Evolutionary conservation across 257 asterid genomes (phyloP).

Genomic region (Scutellaria barbata): DNA sequence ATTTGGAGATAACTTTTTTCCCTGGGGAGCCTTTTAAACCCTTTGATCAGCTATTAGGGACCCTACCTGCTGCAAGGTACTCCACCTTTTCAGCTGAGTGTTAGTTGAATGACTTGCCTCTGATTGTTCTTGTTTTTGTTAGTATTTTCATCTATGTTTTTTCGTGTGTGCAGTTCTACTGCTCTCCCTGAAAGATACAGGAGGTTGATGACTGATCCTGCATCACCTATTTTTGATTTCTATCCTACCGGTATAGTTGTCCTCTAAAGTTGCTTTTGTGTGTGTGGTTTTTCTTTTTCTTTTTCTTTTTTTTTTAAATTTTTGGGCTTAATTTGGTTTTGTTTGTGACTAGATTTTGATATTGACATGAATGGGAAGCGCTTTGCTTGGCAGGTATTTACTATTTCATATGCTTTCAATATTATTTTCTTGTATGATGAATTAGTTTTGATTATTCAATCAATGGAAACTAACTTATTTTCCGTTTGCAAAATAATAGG

Average conservation of each 20-base stretch:
- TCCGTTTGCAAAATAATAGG: constrained; percentile 55
- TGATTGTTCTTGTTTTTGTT: constrained; percentile 22
- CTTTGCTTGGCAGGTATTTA: constrained; percentile 89
- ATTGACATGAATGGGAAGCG: constrained; percentile 98
- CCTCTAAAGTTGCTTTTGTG: constrained; percentile 15
- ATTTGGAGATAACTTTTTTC: constrained; percentile 86
- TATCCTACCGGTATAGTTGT: constrained; percentile 76
- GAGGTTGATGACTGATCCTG: constrained; percentile 84
- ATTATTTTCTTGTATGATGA: constrained; percentile 30
- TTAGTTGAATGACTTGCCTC: constrained; percentile 26
- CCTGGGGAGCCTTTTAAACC: constrained; percentile 93
- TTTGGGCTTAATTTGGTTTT: constrained; percentile 35
- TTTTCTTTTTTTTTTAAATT: too few species aligned
- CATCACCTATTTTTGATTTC: constrained; percentile 77
- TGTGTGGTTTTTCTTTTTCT: background rate
- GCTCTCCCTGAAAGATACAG: constrained; percentile 87
- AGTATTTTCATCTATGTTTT: constrained; percentile 14
- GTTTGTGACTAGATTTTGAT: constrained; percentile 67
- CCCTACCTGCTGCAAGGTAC: constrained; percentile 97
- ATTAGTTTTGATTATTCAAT: constrained; percentile 20
- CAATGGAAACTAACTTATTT: constrained; percentile 7
- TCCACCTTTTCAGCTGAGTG: constrained; percentile 27
- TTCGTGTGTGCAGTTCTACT: constrained; percentile 58
- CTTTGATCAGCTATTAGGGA: constrained; percentile 96
- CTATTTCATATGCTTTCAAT: constrained; percentile 8